phyloP scores from a whole-genome alignment of 1,284 basidiomycete genomes.

The Phaffia rhodozyma region DNA sequence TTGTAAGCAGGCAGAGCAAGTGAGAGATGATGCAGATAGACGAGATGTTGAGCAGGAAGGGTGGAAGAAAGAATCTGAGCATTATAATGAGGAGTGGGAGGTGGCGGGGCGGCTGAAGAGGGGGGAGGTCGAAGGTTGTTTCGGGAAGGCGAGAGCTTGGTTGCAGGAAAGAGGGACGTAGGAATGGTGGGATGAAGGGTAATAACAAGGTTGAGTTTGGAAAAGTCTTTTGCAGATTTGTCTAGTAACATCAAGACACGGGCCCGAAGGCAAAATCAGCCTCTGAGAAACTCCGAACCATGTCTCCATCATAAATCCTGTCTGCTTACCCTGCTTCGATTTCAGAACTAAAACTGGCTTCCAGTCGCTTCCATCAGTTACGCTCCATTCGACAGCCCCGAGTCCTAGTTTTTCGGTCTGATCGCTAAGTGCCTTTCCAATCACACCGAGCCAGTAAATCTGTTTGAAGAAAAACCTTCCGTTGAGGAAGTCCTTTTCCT shows the following conservation, averaged over 20 bases:
- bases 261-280: neutral
- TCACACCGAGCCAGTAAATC: conserved; percentile 73
- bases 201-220: conserved; percentile 55
- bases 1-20: conserved; percentile 52
- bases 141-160: conserved; percentile 60
- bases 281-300: neutral
- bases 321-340: conserved; percentile 43
- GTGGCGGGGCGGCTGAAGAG: conserved; percentile 20
- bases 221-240: conserved; percentile 47
- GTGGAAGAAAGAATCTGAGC: conserved; percentile 55
- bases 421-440: conserved; percentile 52
- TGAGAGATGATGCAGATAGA: conserved; percentile 55
- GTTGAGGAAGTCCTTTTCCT: conserved; percentile 89
- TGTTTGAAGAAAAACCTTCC: conserved; percentile 86
- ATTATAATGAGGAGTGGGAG: conserved; percentile 68
- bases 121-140: conserved; percentile 49
- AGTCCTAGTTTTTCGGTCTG: conserved; percentile 35
- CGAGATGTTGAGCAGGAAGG: conserved; percentile 53
- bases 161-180: conserved; percentile 47
- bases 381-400: conserved; percentile 30
- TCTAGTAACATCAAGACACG: conserved; percentile 33
- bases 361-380: conserved; percentile 50
- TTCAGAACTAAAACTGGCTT: conserved; percentile 54
- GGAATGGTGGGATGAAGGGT: conserved; percentile 61
- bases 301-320: conserved; percentile 21